These are phyloP conservation scores for Leucaena leucocephala DNA, from an alignment of 306 rosid genomes.

Conservation along the genomic window DNA sequence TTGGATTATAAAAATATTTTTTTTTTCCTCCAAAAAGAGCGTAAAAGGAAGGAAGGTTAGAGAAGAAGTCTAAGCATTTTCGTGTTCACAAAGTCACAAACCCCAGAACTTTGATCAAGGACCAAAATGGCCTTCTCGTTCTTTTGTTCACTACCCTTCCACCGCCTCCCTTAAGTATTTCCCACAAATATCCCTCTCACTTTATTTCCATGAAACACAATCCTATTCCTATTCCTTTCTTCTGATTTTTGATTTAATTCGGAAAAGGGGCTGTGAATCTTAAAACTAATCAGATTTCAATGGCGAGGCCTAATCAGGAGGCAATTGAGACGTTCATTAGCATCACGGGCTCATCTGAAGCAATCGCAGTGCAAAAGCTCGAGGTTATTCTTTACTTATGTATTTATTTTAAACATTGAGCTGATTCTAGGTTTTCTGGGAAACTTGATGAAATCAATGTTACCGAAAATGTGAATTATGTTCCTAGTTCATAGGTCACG, in stretches of 20 bases:
- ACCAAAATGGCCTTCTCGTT: slow-evolving; percentile 10
- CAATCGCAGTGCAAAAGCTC: slow-evolving; percentile 64
- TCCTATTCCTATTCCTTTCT: neutral
- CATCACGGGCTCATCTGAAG: slow-evolving; percentile 71
- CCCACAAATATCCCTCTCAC: slow-evolving; percentile 19
- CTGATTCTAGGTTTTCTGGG: slow-evolving; percentile 4
- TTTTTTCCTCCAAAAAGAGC: neutral
- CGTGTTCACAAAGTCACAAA: neutral
- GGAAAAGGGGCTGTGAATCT: neutral
- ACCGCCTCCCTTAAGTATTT: neutral
- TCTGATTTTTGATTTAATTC: neutral
- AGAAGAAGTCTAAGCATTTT: slow-evolving; percentile 10
- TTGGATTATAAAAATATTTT: too few relatives aligned
- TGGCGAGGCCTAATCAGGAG: slow-evolving; percentile 81
- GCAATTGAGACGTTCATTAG: slow-evolving; percentile 74
- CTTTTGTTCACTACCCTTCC: neutral
- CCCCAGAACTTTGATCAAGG: neutral
- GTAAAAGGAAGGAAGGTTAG: neutral
- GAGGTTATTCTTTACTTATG: slow-evolving; percentile 43
- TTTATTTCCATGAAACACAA: slow-evolving; percentile 2
- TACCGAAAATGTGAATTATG: neutral
- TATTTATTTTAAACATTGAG: neutral
- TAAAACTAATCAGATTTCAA: slow-evolving; percentile 44
- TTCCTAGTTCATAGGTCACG: neutral
- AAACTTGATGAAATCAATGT: neutral